Evolutionary conservation across 2,329 filamentous ascomycete genomes (phyloP), one percentile per base, ranked within the genome.

Genomic region (Penicillium italicum): DNA sequence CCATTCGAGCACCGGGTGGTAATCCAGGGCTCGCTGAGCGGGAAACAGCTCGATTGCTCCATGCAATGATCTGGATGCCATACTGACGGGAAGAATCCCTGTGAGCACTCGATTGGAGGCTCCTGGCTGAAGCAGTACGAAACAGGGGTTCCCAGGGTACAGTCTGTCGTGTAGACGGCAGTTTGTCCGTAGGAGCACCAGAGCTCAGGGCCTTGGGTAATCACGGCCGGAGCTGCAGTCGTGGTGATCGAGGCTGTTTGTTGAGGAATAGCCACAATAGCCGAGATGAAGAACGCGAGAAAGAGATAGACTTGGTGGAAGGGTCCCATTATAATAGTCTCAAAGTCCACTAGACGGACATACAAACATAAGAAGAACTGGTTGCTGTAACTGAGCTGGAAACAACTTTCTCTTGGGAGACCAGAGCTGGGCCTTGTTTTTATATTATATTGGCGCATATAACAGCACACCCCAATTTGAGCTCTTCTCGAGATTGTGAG

Each of bases 1-100:
- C 66, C 66, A n/a, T 69, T 64, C 9, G 59, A 61, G 36, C 66
- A 69, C 31, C 59, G 44, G 4, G 63, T 66, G 4, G 61, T 66
- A 9, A 69, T 61, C 63, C 63, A 69, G 10, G 50, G 53, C 20
- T 59, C 64, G 38, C 55, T 56, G 5, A 63, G 36, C 1, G 65
- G 57, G 46, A 62, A 68, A 45, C 66, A 69, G 10, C 61, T 69
- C 10, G 61, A 55, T 26, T 45, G 26, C 22, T 62, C 57, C 28
- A 61, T 50, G 26, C 66, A 69, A 37, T 66, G 64, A 28, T 62
- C 66, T 9, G 66, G 65, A 49, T 66, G 62, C 61, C 62, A 67
- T 8, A 64, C 57, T 2, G 59, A 58, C 3, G 66, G 64, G 51
- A 63, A 68, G 22, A 45, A 66, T 8, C 65, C 65, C 9, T 49